Base-by-base conservation (phyloP, 768 basidiomycete species). In the Hygrophoropsis aurantiaca region DNA sequence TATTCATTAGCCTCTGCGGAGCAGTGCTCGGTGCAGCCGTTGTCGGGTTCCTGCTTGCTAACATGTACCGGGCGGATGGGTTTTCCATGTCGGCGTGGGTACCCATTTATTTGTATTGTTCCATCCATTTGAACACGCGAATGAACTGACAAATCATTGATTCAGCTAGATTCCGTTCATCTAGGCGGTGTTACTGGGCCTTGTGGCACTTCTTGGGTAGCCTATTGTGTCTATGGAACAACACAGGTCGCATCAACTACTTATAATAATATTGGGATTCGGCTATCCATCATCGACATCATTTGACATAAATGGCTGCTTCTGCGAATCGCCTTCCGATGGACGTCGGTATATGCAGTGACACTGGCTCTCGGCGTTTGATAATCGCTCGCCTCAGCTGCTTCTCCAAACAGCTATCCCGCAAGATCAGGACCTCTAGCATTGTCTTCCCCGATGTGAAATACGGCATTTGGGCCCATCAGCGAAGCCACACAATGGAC, bases 51-150 rank as follows among this genome's bases (percentile, higher is more conserved):
- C 57, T 73, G 6, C 58, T 74, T 19, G 62, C 62, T 10, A 69
- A 65, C 1, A 58, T 75, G n/a, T 75, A 66, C 50, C 61, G 58
- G 15, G 65, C 66, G 0, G 70, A 64, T 1, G 54, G 58, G 15
- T 74, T 67, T 49, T 65, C 67, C 46, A 69, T 74, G 65, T 72
- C 70, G 7, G 74, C 73, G 70, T 74, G 46, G 42, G 69, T 51
- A 36, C 40, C 5, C 4, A 16, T 39, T 13, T 42, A 7, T 16
- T 51, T 46, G 30, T 32, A 16, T n/a, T 18, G 5, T 37, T 38
- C n/a, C 34, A 1, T 5, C 16, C 7, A 30, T n/a, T n/a, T 24
- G 6, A n/a, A 18, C 18, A 24, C 23, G 18, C 39, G 11, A 47
- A 11, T 3, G n/a, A n/a, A 13, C 27, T 30, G 7, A 30, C 27